A percentile compares a stretch with the other conserved stretches of the same genome.
Evolutionary conservation across 2,329 filamentous ascomycete genomes (phyloP).

Genomic region (Calonectria pauciramosa): DNA sequence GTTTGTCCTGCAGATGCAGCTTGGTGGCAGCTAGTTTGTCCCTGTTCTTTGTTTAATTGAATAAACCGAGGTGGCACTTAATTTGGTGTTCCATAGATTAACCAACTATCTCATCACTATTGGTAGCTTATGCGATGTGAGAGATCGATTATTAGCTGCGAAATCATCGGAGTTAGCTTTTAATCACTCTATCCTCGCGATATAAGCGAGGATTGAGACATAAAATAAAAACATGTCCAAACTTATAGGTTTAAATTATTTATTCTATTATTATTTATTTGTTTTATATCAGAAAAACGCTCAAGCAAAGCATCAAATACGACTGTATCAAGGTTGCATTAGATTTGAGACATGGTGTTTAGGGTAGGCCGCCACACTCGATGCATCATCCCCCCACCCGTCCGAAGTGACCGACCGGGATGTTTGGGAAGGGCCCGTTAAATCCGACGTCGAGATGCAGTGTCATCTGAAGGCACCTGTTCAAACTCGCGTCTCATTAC

Average conservation of each 20-base stretch:
- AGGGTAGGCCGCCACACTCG: neutral
- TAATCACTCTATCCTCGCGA: neutral
- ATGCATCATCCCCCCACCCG: neutral
- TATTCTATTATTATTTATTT: neutral
- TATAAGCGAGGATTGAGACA: no score
- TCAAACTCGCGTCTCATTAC: neutral
- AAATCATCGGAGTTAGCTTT: neutral
- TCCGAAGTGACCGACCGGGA: neutral
- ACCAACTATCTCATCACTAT: neutral
- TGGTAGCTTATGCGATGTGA: neutral
- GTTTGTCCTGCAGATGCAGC: neutral
- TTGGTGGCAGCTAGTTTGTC: neutral
- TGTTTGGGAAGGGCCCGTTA: slow-evolving; percentile 2
- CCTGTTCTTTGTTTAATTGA: neutral
- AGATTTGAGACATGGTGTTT: neutral
- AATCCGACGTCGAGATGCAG: slow-evolving; percentile 12
- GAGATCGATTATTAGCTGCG: no score
- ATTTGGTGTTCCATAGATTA: neutral
- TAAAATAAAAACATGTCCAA: no score
- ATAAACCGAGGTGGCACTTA: neutral
- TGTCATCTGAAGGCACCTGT: neutral
- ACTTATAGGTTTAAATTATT: no score
- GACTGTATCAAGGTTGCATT: neutral
- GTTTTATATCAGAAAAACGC: no score
- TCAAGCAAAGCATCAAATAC: neutral